These are phyloP conservation scores for Talaromyces sp. DNA, from an alignment of 2,329 filamentous ascomycete genomes.

Conservation along the genomic window DNA sequence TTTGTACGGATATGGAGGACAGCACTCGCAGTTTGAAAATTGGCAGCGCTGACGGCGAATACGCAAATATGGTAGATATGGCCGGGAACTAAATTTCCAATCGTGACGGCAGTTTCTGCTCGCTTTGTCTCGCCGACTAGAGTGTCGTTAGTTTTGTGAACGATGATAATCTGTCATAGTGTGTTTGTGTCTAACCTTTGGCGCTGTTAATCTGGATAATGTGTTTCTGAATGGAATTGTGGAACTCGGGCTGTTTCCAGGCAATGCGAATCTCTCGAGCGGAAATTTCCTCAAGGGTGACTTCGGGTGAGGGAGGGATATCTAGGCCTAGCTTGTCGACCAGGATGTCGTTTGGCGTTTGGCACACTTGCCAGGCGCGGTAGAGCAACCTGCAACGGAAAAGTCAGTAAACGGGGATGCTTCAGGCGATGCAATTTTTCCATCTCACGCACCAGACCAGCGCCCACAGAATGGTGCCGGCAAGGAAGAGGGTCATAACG, in stretches of 20 bases:
- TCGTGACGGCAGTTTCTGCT: slow-evolving; percentile 81
- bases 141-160: neutral
- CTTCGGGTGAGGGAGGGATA: slow-evolving; percentile 81
- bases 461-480: slow-evolving; percentile 44
- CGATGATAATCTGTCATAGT: neutral
- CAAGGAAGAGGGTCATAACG: slow-evolving; percentile 46
- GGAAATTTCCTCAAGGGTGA: slow-evolving; percentile 85
- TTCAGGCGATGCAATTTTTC: neutral
- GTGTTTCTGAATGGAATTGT: slow-evolving; percentile 73
- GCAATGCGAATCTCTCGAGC: slow-evolving; percentile 82
- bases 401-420: slow-evolving; percentile 1
- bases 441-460: slow-evolving; percentile 40
- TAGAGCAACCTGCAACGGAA: slow-evolving; percentile 63
- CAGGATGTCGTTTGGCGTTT: slow-evolving; percentile 85
- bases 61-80: slow-evolving; percentile 93
- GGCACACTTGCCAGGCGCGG: slow-evolving; percentile 80
- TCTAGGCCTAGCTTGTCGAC: slow-evolving; percentile 90
- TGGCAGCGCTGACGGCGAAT: slow-evolving; percentile 82
- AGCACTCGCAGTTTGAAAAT: slow-evolving; percentile 84
- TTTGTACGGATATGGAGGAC: slow-evolving; percentile 77
- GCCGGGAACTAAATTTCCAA: slow-evolving; percentile 78
- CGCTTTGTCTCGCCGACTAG: slow-evolving; percentile 78
- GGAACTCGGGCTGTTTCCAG: slow-evolving; percentile 72
- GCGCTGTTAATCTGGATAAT: slow-evolving; percentile 91
- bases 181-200: slow-evolving; percentile 54